These are phyloP conservation scores for Ceratocystis harringtonii DNA, from an alignment of 2,329 filamentous ascomycete genomes.

Conservation along the genomic window DNA sequence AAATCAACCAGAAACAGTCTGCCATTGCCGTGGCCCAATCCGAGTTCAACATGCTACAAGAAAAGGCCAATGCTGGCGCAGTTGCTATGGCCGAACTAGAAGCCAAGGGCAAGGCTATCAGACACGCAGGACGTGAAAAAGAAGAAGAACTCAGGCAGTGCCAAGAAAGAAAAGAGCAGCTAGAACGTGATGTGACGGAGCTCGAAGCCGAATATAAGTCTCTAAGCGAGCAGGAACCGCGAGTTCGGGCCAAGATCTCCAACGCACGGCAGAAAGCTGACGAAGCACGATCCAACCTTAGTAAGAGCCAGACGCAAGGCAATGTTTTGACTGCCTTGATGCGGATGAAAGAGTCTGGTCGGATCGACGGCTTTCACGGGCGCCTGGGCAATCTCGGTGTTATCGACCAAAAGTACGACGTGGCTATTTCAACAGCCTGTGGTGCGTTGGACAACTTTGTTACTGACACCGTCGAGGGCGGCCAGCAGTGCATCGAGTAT, in stretches of 20 bases:
- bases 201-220: slow-evolving; percentile 58
- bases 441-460: slow-evolving; percentile 88
- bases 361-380: slow-evolving; percentile 94
- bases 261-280: slow-evolving; percentile 88
- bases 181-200: slow-evolving; percentile 61
- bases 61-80: slow-evolving; percentile 76
- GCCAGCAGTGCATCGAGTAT: slow-evolving; percentile 96
- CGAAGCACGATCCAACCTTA: slow-evolving; percentile 79
- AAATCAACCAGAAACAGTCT: slow-evolving; percentile 91
- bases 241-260: slow-evolving; percentile 70
- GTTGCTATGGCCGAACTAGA: slow-evolving; percentile 73
- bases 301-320: slow-evolving; percentile 79
- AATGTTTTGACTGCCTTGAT: slow-evolving; percentile 85
- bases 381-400: slow-evolving; percentile 85
- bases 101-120: slow-evolving; percentile 58
- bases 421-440: slow-evolving; percentile 96
- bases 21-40: slow-evolving; percentile 88
- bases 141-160: slow-evolving; percentile 59
- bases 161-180: slow-evolving; percentile 52
- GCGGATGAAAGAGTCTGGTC: slow-evolving; percentile 87
- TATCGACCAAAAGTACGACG: slow-evolving; percentile 86
- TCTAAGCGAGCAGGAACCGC: slow-evolving; percentile 62
- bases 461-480: slow-evolving; percentile 87
- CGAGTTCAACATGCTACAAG: slow-evolving; percentile 78
- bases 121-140: slow-evolving; percentile 58